phyloP scores from a whole-genome alignment of 352 stramenopile species.

The Phytophthora nicotianae region DNA sequence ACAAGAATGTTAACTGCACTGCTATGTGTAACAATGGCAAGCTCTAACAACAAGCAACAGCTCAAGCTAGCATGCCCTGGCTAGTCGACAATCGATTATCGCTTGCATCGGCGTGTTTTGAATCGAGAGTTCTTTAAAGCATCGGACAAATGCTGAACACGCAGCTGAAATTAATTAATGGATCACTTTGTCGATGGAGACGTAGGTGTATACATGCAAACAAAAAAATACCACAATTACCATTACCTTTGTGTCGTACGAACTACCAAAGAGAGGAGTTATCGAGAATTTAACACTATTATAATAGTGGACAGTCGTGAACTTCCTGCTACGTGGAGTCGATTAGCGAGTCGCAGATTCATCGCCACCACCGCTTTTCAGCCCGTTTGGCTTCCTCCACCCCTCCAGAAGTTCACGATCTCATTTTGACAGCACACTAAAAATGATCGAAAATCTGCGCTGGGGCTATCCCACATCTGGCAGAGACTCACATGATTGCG shows the following conservation, averaged over 20 bases:
- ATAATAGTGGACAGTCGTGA: constrained; percentile 3
- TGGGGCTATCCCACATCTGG: background rate
- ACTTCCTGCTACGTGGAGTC: background rate
- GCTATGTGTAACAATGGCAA: constrained; percentile 6
- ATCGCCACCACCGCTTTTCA: constrained; percentile 8
- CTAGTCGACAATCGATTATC: constrained; percentile 12
- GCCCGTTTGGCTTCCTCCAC: background rate
- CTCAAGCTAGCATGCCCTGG: constrained; percentile 5
- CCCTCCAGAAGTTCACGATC: constrained; percentile 1
- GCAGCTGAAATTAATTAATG: too few species aligned
- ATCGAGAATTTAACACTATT: background rate
- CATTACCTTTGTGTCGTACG: too few species aligned
- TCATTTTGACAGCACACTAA: background rate
- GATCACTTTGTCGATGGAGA: background rate
- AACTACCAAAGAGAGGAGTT: too few species aligned
- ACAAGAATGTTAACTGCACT: constrained; percentile 4
- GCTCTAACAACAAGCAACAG: background rate
- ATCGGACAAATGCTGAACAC: constrained; percentile 8
- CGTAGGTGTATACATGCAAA: background rate
- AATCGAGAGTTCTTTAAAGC: background rate
- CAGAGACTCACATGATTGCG: background rate
- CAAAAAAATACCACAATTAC: too few species aligned
- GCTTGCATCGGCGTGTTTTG: constrained; percentile 8
- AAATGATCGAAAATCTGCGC: too few species aligned
- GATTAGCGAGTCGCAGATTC: background rate